Evolutionary conservation across 225 moss, liverwort and hornwort species (phyloP).

Genomic region (Anthoceros angustus): DNA sequence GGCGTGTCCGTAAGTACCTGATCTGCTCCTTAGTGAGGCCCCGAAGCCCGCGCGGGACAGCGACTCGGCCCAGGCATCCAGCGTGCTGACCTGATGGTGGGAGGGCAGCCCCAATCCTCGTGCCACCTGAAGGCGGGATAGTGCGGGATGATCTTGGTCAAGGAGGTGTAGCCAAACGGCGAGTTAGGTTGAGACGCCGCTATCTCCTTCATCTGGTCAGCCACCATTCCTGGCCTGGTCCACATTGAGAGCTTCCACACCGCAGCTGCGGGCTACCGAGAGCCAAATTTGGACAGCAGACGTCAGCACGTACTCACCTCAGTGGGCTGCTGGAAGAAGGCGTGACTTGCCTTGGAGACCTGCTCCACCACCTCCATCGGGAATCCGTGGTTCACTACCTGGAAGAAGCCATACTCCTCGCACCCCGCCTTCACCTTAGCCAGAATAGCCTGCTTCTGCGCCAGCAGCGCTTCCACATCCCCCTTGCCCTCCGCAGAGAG

Average conservation of each 20-base stretch:
- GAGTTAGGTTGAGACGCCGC: neutral
- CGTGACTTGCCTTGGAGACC: neutral
- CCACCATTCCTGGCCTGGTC: neutral
- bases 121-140: neutral
- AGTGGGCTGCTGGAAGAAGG: neutral
- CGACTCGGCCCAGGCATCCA: neutral
- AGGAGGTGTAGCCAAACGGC: neutral
- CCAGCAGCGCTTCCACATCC: neutral
- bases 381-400: neutral
- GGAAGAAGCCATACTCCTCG: slow-evolving; percentile 4
- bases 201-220: neutral
- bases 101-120: neutral
- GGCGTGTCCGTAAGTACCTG: too few relatives aligned
- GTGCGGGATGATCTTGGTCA: neutral
- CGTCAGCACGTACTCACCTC: neutral
- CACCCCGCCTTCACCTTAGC: neutral
- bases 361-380: neutral
- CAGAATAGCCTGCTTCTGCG: neutral
- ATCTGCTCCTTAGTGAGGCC: neutral
- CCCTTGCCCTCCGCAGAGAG: neutral
- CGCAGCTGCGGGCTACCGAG: too few relatives aligned
- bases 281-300: neutral
- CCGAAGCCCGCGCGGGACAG: neutral
- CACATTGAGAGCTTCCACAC: neutral
- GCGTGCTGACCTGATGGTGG: neutral